A percentile compares a stretch with the other conserved stretches of the same genome.
phyloP scores from a whole-genome alignment of 78 protist genomes.

The Polysphondylium violaceum region DNA sequence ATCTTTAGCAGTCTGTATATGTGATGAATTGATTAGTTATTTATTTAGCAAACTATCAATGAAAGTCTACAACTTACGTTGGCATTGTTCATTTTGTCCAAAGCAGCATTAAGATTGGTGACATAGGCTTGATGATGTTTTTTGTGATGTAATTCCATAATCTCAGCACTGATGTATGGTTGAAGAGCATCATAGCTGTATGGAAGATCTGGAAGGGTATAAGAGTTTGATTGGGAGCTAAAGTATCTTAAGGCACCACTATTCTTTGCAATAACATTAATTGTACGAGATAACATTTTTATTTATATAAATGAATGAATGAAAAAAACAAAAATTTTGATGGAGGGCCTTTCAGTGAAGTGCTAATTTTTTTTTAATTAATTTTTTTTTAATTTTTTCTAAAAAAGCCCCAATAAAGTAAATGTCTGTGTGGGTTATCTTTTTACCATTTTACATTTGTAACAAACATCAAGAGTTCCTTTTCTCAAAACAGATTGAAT shows the following conservation, averaged over 20 bases:
- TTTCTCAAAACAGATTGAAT: too few species aligned
- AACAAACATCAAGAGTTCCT: too few species aligned
- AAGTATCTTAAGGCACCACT: background rate
- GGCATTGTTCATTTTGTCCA: constrained; percentile 87
- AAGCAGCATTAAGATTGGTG: constrained; percentile 89
- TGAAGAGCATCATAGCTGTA: constrained; percentile 92
- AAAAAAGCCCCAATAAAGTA: too few species aligned
- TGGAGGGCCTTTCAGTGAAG: too few species aligned
- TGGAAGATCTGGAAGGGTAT: constrained; percentile 91
- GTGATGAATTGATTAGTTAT: background rate
- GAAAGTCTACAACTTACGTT: constrained; percentile 57
- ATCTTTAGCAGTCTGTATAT: constrained; percentile 43
- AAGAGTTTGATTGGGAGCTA: constrained; percentile 4
- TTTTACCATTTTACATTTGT: too few species aligned
- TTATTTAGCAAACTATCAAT: background rate
- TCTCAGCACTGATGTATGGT: constrained; percentile 87
- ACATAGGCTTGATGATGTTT: constrained; percentile 89
- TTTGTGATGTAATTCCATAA: constrained; percentile 91
- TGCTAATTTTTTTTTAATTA: too few species aligned
- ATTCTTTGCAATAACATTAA: background rate
- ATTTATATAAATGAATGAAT: background rate
- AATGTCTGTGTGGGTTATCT: too few species aligned
- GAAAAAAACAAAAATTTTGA: background rate
- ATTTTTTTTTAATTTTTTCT: too few species aligned
- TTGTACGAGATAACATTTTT: constrained; percentile 5